phyloP scores from a whole-genome alignment of 371 early-diverging fungal species.

The Aphelidium insulamus region DNA sequence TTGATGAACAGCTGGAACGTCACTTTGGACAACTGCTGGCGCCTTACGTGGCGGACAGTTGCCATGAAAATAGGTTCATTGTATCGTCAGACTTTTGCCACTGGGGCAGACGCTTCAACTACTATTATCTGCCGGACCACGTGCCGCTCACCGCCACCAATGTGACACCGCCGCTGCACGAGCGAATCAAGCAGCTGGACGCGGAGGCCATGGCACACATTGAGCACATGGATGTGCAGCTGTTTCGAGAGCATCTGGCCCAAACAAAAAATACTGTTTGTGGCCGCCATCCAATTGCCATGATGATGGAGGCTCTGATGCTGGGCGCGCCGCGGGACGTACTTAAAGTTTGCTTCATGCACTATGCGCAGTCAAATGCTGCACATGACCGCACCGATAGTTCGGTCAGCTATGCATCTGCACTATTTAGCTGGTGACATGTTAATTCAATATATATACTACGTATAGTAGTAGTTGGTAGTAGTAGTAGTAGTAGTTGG shows the following conservation, averaged over 20 bases:
- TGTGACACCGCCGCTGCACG: constrained; percentile 5
- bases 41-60: constrained; percentile 37
- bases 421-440: no score
- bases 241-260: constrained; percentile 39
- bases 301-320: constrained; percentile 39
- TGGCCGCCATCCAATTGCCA: constrained; percentile 71
- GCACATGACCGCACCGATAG: constrained; percentile 24
- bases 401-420: constrained; percentile 48
- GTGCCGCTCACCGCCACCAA: constrained; percentile 1
- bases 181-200: constrained; percentile 53
- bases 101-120: constrained; percentile 49
- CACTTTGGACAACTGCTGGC: constrained; percentile 38
- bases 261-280: constrained; percentile 76
- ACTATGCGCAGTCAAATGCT: constrained; percentile 60
- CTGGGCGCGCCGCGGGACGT: background rate
- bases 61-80: constrained; percentile 53
- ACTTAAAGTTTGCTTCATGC: constrained; percentile 32
- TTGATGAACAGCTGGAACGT: constrained; percentile 21
- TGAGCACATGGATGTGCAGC: constrained; percentile 24
- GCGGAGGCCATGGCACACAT: constrained; percentile 52
- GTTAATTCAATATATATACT: no score
- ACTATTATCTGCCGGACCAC: constrained; percentile 21
- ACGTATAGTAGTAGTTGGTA: no score
- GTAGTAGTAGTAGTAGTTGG: no score
- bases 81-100: constrained; percentile 92